Evolutionary conservation across 2,329 filamentous ascomycete species (phyloP).

Genomic region (Sclerotinia glacialis): DNA sequence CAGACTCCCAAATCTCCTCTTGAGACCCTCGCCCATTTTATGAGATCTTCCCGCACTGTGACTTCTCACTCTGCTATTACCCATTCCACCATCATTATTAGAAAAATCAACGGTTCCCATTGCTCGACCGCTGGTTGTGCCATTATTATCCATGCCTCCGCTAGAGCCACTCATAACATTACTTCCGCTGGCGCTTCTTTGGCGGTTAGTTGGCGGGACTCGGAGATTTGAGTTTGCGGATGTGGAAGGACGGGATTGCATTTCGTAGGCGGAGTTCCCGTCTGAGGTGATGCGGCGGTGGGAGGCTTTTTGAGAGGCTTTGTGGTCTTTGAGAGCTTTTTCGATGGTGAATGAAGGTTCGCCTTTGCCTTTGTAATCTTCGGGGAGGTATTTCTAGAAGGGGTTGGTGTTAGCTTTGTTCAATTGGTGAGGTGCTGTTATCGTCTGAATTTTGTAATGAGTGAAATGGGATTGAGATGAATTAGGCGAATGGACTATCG

Average conservation of each 20-base stretch:
- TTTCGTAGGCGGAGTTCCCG: constrained; percentile 47
- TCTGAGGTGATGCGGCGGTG: constrained; percentile 34
- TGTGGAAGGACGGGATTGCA: constrained; percentile 43
- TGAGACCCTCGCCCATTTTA: constrained; percentile 50
- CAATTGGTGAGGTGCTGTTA: not conserved
- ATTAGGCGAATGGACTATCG: not conserved
- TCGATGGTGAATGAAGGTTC: constrained; percentile 73
- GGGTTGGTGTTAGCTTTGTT: constrained; percentile 13
- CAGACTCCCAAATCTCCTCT: constrained; percentile 53
- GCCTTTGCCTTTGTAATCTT: constrained; percentile 80
- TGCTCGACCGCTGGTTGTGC: constrained; percentile 16
- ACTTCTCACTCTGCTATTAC: constrained; percentile 28
- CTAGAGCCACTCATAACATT: constrained; percentile 15
- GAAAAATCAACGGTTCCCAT: constrained; percentile 22
- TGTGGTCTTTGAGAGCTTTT: constrained; percentile 59
- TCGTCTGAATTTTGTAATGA: not conserved
- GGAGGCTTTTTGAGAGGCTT: constrained; percentile 39
- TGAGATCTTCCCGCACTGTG: constrained; percentile 42
- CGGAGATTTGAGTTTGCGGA: constrained; percentile 19
- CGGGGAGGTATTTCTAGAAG: constrained; percentile 62
- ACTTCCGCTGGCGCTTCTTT: constrained; percentile 46
- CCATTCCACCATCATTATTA: not conserved
- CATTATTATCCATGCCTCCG: not conserved
- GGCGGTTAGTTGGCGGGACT: constrained; percentile 35
- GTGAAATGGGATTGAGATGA: not conserved